Evolutionary conservation across 805 yeast species (phyloP), one percentile per base, ranked within the genome.

Genomic region (Starmerella kuoi): DNA sequence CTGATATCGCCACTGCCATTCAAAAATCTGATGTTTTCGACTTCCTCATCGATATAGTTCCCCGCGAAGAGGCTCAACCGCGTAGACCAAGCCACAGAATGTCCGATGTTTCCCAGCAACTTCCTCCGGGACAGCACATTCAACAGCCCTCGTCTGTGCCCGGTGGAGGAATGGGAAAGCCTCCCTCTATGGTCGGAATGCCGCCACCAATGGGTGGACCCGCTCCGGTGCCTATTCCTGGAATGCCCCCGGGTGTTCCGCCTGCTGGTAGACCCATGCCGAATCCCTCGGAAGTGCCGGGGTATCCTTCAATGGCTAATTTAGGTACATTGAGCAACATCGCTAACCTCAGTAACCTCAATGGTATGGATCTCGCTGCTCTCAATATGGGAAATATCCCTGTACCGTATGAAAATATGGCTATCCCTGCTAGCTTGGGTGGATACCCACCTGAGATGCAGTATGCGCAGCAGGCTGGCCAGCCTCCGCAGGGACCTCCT

Each of bases 21-120:
- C 91, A 86, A 51, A 85, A 85, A 59, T 76, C 87, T 31, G 98
- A 91, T 60, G 88, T 91, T 95, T 93, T 88, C 68, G 99, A 91
- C 58, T 91, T 91, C 58, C 65, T 91, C 42, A 91, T 91, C 52
- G 99, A 91, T 59, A 85, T 91, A 23, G 96, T 88, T 4, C 97
- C 98, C 5, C 68, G 96, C 44, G 94, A 82, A 53, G 86, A 78
- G 56, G 85, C 76, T n/a, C 53, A 48, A 38, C 47, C 44, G 19
- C 42, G 50, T 17, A 25, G 46, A 14, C 4, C 40, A 18, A 21
- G 18, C 14, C 21, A 20, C 24, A 24, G 37, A 18, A 8, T 22
- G 6, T 22, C 37, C 26, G 37, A 36, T 18, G 14, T 7, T 17
- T 14, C 5, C 18, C 7, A 12, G 33, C 36, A 11, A 12, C 15